Evolutionary conservation across 495 filamentous ascomycete genomes (phyloP), one percentile per base, ranked within the genome.

Genomic region (Jackrogersella minutella): DNA sequence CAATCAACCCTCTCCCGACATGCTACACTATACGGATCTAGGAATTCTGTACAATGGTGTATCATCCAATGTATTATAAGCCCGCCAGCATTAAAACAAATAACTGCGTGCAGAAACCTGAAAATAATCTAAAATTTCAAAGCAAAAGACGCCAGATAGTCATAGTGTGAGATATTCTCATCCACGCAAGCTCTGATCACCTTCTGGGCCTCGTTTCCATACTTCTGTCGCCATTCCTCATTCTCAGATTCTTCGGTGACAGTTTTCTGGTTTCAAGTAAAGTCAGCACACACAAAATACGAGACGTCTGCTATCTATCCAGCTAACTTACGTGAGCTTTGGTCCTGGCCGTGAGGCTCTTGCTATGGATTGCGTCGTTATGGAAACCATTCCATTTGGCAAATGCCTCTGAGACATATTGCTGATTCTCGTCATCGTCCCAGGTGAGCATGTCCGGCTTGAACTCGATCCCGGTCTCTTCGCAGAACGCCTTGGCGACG

Each of bases 351-450:
- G 86, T 88, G 66, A 99, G 76, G 39, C 85, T 86, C 49, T 81
- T 88, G 63, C 90, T 93, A 51, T 89, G 79, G 63, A 98, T 90
- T 14, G 92, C 95, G 81, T 97, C 94, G 51, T 98, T 90, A 72
- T 98, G 95, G 75, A 97, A 99, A 0, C 93, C 95, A 56, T 86
- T 87, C 95, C 95, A 99, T 79, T 99, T 99, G 79, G 91, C 91
- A 79, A 99, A 99, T 16, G 84, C 84, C 54, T 84, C 82, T 53
- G 79, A 80, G 0, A 91, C 93, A 52, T 78, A 71, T 49, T 77
- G 53, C 58, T 94, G 86, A 41, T 88, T 87, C 50, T 86, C 86
- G 64, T 87, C 87, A 28, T 85, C 86, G 37, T 90, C 88, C 95
- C 95, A 99, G 19, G 77, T 78, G 56, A 99, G 82, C 93, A 98